Percentiles rank a stretch among this genome's conserved stretches.
phyloP scores from a whole-genome alignment of 2,329 filamentous ascomycete genomes.

The Clathrospora elynae region DNA sequence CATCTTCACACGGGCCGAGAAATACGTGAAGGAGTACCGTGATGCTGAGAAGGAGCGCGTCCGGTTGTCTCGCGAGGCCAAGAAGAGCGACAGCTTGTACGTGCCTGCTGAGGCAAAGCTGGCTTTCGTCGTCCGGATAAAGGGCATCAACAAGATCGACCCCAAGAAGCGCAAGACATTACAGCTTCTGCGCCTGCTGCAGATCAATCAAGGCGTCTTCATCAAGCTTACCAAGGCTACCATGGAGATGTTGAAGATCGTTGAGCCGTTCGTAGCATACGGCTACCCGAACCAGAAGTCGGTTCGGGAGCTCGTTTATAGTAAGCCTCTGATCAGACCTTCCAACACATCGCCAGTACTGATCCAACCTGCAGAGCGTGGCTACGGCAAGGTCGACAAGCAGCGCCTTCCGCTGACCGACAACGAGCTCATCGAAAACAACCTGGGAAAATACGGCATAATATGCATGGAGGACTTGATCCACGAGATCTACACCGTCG shows the following conservation, averaged over 20 bases:
- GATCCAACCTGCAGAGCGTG: slow-evolving; percentile 61
- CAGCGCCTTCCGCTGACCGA: slow-evolving; percentile 95
- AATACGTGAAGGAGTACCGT: slow-evolving; percentile 99
- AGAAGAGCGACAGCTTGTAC: slow-evolving; percentile 91
- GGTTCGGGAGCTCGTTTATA: slow-evolving; percentile 99
- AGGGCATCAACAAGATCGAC: slow-evolving; percentile 99
- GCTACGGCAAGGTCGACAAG: slow-evolving; percentile 99
- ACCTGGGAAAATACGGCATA: slow-evolving; percentile 94
- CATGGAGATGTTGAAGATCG: slow-evolving; percentile 92
- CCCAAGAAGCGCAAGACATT: slow-evolving; percentile 99
- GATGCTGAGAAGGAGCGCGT: slow-evolving; percentile 98
- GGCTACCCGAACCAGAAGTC: slow-evolving; percentile 99
- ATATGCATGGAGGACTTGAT: slow-evolving; percentile 99
- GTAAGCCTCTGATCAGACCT: slow-evolving; percentile 80
- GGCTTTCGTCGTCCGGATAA: slow-evolving; percentile 98
- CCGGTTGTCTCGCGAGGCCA: slow-evolving; percentile 85
- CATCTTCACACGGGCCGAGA: slow-evolving; percentile 99
- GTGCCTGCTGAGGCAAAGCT: slow-evolving; percentile 94
- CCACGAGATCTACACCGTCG: slow-evolving; percentile 96
- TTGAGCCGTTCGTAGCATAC: slow-evolving; percentile 99
- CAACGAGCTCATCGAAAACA: slow-evolving; percentile 96
- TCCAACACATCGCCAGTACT: slow-evolving; percentile 45
- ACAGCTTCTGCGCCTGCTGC: slow-evolving; percentile 97
- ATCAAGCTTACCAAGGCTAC: slow-evolving; percentile 97
- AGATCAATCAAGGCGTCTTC: slow-evolving; percentile 99